Evolutionary conservation across 2,329 filamentous ascomycete species (phyloP), one percentile per base, ranked within the genome.

Genomic region (Fusarium aywerte): DNA sequence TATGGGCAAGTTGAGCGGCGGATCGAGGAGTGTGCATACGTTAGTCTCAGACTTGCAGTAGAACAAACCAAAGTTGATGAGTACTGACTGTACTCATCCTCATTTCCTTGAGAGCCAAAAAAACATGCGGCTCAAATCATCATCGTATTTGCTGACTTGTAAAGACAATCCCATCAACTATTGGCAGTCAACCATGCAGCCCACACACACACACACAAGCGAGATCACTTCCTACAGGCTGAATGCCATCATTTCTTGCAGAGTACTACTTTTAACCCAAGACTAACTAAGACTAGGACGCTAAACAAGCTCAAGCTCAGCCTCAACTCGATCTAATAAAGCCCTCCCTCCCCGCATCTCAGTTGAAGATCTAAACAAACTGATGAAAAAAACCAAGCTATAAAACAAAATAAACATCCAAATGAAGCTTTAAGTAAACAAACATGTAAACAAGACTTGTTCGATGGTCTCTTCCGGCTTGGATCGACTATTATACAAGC

Each of bases 191-290:
- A 47, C 23, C 27, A 65, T 62, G 39, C 51, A 55, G 51, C 53
- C 61, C n/a, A n/a, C n/a, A n/a, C n/a, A n/a, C n/a, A n/a, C n/a
- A 58, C 58, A 33, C 57, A 59, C 45, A 71, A 67, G 63, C 68
- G 64, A 68, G 47, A 68, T 70, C 56, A 59, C 35, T 16, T 60
- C 27, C 60, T 66, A 53, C 56, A 58, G 31, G 44, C 32, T 25
- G 33, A 49, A 47, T 47, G 40, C 42, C 44, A 56, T 55, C 38
- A 35, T 55, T 62, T 18, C 25, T 20, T 43, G n/a, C n/a, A 27
- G 20, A 52, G n/a, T n/a, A n/a, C n/a, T 36, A 48, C 11, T n/a
- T 4, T 15, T 27, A 39, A 60, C 58, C 20, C 21, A 21, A 15
- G 36, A 39, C 36, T 21, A 10, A 27, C 27, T 27, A 10, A 39